Evolutionary conservation across 257 asterid genomes (phyloP).

Genomic region (Solanum habrochaites): DNA sequence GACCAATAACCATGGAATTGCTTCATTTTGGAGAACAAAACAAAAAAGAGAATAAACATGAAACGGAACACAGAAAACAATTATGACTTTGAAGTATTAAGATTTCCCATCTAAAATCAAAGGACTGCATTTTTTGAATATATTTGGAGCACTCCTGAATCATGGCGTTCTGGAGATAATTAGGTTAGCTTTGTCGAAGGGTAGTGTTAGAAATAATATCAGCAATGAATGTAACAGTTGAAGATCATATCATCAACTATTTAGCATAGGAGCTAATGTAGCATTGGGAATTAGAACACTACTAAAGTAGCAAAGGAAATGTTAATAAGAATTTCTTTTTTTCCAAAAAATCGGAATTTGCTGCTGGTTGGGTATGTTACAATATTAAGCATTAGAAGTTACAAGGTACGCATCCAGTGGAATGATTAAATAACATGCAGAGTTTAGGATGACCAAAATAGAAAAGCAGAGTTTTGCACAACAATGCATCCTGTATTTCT

Average conservation of each 20-base stretch:
- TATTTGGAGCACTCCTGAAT: neutral
- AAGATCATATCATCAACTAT: neutral
- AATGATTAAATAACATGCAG: neutral
- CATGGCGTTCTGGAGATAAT: neutral
- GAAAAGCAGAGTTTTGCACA: neutral
- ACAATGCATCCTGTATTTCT: neutral
- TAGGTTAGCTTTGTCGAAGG: neutral
- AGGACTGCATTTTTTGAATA: neutral
- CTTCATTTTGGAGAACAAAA: neutral
- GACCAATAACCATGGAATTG: neutral
- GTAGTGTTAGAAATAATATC: neutral
- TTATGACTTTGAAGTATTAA: neutral
- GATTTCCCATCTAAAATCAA: neutral
- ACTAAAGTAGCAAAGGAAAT: neutral
- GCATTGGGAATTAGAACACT: neutral
- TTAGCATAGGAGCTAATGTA: neutral
- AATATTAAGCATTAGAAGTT: neutral
- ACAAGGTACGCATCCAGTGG: neutral
- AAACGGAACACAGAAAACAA: neutral
- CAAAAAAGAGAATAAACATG: neutral
- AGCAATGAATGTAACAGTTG: neutral
- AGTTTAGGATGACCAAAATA: neutral
- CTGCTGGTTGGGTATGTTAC: neutral
- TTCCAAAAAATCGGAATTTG: neutral
- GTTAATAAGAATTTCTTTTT: neutral